Percentiles rank a stretch among this genome's conserved stretches.
Evolutionary conservation across 148 eudicot species (phyloP).

Genomic region (Spergularia marina): DNA sequence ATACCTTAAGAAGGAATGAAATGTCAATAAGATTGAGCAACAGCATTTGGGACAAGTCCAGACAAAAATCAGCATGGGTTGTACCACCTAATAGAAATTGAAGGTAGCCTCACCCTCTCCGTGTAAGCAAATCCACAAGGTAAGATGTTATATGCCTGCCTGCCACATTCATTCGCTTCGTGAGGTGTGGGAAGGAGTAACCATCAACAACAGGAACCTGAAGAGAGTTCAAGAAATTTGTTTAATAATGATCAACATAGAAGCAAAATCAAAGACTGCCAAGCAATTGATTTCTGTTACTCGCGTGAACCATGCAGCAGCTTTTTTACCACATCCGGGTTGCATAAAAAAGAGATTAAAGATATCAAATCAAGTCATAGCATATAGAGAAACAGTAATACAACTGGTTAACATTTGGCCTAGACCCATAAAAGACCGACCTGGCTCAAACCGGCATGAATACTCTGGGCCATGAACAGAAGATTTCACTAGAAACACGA

Average conservation of each 20-base stretch:
- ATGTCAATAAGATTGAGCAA: slow-evolving; percentile 4
- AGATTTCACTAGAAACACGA: too few relatives aligned
- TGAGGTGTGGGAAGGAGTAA: slow-evolving; percentile 98
- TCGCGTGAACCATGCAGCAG: neutral
- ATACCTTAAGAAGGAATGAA: slow-evolving; percentile 58
- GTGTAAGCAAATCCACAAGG: slow-evolving; percentile 86
- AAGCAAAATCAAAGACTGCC: neutral
- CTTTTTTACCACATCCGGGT: slow-evolving; percentile 8
- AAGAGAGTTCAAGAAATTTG: slow-evolving; percentile 9
- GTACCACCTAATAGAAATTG: slow-evolving; percentile 21
- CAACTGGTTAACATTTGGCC: neutral
- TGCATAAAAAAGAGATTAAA: neutral
- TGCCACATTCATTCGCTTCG: slow-evolving; percentile 98
- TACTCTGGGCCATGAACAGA: too few relatives aligned
- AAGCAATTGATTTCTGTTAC: neutral
- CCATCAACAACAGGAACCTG: slow-evolving; percentile 99
- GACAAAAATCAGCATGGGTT: slow-evolving; percentile 15
- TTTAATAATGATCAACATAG: neutral
- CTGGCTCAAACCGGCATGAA: too few relatives aligned
- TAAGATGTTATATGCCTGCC: slow-evolving; percentile 97
- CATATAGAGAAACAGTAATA: neutral
- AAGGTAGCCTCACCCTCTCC: slow-evolving; percentile 77
- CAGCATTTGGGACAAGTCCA: neutral
- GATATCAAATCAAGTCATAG: neutral
- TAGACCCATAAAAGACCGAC: too few relatives aligned